Evolutionary conservation across 495 filamentous ascomycete genomes (phyloP).

Genomic region (Amphirosellinia nigrospora): DNA sequence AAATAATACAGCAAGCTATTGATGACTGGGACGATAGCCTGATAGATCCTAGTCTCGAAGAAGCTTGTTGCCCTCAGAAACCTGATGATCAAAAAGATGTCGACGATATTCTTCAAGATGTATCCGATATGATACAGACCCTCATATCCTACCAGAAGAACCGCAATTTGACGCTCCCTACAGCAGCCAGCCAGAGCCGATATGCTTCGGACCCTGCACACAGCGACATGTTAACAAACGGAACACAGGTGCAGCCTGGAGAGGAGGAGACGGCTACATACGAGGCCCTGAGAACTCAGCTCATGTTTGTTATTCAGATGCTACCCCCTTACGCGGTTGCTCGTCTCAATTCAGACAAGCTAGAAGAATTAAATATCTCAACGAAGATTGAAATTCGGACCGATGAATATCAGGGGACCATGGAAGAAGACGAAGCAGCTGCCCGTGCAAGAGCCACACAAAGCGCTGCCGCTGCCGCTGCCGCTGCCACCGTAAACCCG

Average conservation of each 20-base stretch:
- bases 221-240: slow-evolving; percentile 58
- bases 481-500: slow-evolving; percentile 34
- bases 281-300: slow-evolving; percentile 73
- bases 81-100: slow-evolving; percentile 64
- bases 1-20: slow-evolving; percentile 53
- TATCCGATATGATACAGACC: slow-evolving; percentile 84
- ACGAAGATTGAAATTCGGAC: slow-evolving; percentile 76
- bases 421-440: slow-evolving; percentile 81
- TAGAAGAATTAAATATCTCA: slow-evolving; percentile 81
- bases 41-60: slow-evolving; percentile 58
- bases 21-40: slow-evolving; percentile 56
- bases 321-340: slow-evolving; percentile 87
- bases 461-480: slow-evolving; percentile 37
- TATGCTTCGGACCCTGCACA: slow-evolving; percentile 55
- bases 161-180: slow-evolving; percentile 68
- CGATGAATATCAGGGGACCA: slow-evolving; percentile 75
- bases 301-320: slow-evolving; percentile 72
- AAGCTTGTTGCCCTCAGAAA: slow-evolving; percentile 55
- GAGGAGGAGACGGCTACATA: slow-evolving; percentile 76
- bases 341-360: slow-evolving; percentile 82
- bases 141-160: slow-evolving; percentile 86
- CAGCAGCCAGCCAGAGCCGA: slow-evolving; percentile 51
- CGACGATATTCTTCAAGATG: slow-evolving; percentile 76
- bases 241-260: slow-evolving; percentile 53
- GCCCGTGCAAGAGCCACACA: slow-evolving; percentile 46